These are phyloP conservation scores for Claviceps sp. DNA, from an alignment of 2,329 filamentous ascomycete species.

Conservation along the genomic window DNA sequence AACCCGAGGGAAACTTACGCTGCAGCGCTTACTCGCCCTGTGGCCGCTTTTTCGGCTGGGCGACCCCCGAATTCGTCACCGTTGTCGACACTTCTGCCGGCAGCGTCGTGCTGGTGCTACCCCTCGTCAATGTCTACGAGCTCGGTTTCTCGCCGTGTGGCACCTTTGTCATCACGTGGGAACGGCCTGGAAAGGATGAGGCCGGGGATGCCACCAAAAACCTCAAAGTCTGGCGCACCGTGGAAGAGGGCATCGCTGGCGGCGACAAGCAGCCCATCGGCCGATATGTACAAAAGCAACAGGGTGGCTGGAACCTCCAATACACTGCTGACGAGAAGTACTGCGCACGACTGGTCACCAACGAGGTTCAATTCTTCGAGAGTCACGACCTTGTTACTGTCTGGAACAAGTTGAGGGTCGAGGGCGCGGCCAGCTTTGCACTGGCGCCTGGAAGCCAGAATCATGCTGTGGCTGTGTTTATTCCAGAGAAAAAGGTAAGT, in stretches of 20 bases:
- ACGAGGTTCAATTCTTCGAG: constrained; percentile 95
- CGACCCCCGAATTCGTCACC: constrained; percentile 72
- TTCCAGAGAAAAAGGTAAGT: constrained; percentile 83
- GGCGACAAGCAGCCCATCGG: constrained; percentile 64
- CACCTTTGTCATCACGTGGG: constrained; percentile 92
- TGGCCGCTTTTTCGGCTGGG: constrained; percentile 93
- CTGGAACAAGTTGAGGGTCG: constrained; percentile 90
- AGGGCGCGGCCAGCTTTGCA: constrained; percentile 81
- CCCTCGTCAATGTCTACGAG: constrained; percentile 79
- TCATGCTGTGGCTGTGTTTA: constrained; percentile 85
- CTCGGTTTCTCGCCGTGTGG: constrained; percentile 86
- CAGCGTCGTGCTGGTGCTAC: constrained; percentile 58
- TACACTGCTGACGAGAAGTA: constrained; percentile 89
- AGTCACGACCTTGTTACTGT: constrained; percentile 72
- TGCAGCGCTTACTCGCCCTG: constrained; percentile 94
- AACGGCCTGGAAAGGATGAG: constrained; percentile 84
- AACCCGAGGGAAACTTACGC: constrained; percentile 85
- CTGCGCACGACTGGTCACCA: constrained; percentile 86
- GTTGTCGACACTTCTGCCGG: constrained; percentile 74
- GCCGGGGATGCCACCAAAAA: constrained; percentile 91
- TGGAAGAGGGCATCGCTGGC: constrained; percentile 51
- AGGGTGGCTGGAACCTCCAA: constrained; percentile 93
- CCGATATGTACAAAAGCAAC: constrained; percentile 87
- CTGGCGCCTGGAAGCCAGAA: constrained; percentile 71
- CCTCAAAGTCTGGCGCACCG: constrained; percentile 85